Base-by-base conservation (phyloP, 192 early-diverging fungal species). In the Gonapodya prolifera region DNA sequence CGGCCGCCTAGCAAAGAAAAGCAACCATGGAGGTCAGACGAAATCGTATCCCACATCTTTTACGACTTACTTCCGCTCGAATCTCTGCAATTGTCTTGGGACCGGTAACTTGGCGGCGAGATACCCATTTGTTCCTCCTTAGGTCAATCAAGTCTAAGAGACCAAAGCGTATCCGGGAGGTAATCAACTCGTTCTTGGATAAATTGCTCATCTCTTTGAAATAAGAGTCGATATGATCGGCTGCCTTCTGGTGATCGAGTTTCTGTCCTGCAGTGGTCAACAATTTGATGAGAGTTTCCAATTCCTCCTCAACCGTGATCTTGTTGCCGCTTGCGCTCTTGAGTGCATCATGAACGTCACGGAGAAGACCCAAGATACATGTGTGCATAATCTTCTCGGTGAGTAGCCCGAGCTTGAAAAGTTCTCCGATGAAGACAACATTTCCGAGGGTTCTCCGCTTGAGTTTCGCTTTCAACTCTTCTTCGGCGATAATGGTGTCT, bases 361-460 rank as follows among this genome's bases (percentile, higher is more conserved):
- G 16, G 79, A 96, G 83, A 76, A 99, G 89, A 70, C 91, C 89
- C 75, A 86, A 86, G 78, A 99, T 85, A 82, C 97, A 99, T 79
- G 89, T 86, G 80, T 95, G 93, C 90, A 99, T 98, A 73, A 99
- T 96, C 84, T 93, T 93, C 78, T 95, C 92, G 1, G 95, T 93
- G 80, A 99, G 87, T 86, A 99, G 93, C 35, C 86, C 83, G 69
- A 91, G 82, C 82, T 94, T 92, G 90, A 94, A 99, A 69, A 99
- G 88, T 83, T 98, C 95, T 78, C 98, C 95, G 77, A 99, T 95
- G 80, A 98, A 97, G 69, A 87, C 83, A 18, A 96, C 92, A 81
- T 98, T 89, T 76, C 96, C 96, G 71, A 99, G 91, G 31, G 93
- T 94, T 31, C 93, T 91, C 76, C 96, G 92, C 91, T 99, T 98